Conservation (phyloP, 108 stramenopile genomes). For the Cyclotella cryptica region DNA sequence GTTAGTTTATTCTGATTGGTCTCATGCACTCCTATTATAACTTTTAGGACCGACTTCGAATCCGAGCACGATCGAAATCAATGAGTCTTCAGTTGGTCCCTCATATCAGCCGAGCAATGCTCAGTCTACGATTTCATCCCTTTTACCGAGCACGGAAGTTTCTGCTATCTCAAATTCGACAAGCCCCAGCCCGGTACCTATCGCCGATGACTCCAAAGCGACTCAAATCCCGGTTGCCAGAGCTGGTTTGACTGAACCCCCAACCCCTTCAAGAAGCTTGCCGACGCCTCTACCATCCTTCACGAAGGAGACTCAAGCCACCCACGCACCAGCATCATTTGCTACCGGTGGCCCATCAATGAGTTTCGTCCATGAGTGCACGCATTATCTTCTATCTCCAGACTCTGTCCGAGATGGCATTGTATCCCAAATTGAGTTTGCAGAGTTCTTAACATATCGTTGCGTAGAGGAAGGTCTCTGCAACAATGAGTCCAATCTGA, state of each 20-base stretch:
- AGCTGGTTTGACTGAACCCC: no score
- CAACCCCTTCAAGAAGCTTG: neutral
- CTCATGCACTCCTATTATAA: neutral
- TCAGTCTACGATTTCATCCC: neutral
- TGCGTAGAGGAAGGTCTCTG: constrained; percentile 25
- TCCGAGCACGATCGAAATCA: constrained; percentile 6
- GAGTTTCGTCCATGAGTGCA: constrained; percentile 14
- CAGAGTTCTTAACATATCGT: constrained; percentile 6
- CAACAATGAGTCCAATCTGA: neutral
- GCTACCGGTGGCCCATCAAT: neutral
- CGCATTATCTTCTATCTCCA: constrained; percentile 10
- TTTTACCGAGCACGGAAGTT: no score
- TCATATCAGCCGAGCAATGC: constrained; percentile 1
- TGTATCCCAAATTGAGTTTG: constrained; percentile 24
- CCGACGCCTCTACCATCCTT: neutral
- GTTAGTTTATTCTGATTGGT: neutral
- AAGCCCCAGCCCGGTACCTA: no score
- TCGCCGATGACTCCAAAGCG: no score
- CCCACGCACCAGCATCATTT: neutral
- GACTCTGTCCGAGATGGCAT: constrained; percentile 11
- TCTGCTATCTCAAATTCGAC: no score
- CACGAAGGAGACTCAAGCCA: neutral
- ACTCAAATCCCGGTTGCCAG: no score
- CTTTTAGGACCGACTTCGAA: neutral
- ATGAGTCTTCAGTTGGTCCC: neutral